Evolutionary conservation across 768 basidiomycete species (phyloP).

Genomic region (Lactifluus subvellereus): DNA sequence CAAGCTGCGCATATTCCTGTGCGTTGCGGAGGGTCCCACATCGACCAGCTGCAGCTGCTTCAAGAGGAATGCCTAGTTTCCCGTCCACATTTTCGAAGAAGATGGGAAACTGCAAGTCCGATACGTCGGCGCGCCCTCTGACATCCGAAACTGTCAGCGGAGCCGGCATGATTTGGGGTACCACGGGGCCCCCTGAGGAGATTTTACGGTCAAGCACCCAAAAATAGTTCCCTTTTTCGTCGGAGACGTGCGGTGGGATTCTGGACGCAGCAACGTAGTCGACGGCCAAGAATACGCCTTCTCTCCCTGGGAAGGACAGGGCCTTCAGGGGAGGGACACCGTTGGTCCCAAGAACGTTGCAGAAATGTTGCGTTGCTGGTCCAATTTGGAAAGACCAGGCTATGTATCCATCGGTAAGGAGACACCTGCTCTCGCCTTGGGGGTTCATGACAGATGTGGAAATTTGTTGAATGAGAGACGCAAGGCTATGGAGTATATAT

Average conservation of each 20-base stretch:
- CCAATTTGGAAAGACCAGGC: background rate
- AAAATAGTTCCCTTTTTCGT: background rate
- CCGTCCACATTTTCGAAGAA: constrained; percentile 12
- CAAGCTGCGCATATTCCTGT: too few species aligned
- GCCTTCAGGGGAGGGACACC: background rate
- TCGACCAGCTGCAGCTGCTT: background rate
- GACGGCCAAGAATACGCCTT: constrained; percentile 1
- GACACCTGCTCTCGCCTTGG: background rate
- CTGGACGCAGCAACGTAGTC: background rate
- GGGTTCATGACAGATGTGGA: too few species aligned
- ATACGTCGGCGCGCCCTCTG: background rate
- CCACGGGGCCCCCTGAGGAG: constrained; percentile 6
- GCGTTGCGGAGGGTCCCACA: constrained; percentile 2
- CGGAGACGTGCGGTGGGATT: too few species aligned
- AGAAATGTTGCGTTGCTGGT: background rate
- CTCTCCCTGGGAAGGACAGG: background rate
- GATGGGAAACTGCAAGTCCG: constrained; percentile 15
- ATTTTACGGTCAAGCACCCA: constrained; percentile 6
- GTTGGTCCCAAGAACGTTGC: background rate
- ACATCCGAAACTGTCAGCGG: background rate
- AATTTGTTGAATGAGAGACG: too few species aligned
- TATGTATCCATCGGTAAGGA: constrained; percentile 14
- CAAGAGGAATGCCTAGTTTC: constrained; percentile 5
- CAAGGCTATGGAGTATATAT: too few species aligned
- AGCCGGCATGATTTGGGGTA: constrained; percentile 13